Base-by-base conservation (phyloP, 805 yeast genomes). In the Debaryomyces tyrocola region DNA sequence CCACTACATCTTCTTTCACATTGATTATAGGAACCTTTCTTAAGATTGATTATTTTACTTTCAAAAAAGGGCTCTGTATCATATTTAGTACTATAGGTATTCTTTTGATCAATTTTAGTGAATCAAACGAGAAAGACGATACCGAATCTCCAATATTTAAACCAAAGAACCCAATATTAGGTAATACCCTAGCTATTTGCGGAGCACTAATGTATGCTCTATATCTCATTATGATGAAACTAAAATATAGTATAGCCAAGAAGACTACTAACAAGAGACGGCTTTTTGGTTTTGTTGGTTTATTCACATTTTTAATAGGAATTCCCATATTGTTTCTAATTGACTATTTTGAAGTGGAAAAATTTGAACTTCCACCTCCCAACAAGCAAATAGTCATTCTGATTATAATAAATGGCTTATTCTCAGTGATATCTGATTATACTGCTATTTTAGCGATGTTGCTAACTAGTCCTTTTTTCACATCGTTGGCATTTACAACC, bases 381-480 rank as follows among this genome's bases (percentile, higher is more conserved):
- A 56, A 56, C 6, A 60, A 59, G 3, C 51, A 63, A 6, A 60
- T 75, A 15, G 41, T 69, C 12, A 49, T 66, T 12, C 57, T 65
- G 59, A 58, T 79, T 1, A 33, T 74, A 0, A 47, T 68, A 37
- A 70, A 77, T 47, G 79, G 82, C 0, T 52, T 77, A 3, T 66
- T 77, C 33, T 72, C 78, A 8, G 73, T 75, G 15, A 55, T 75
- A 6, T 77, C 82, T 0, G 84, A 79, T 52, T 79, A 73, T 50
- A 66, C 69, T 29, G 74, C 79, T 0, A 70, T 78, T n/a, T 54
- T 77, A 11, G 82, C 83, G 6, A 69, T 78, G 65, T 57, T 79
- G 17, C 63, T 78, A 34, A 79, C 83, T 0, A 77, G 82, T 40
- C 84, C 84, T 0, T 66, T 79, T 46, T 70, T 78, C 12, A 73